Conservation (phyloP, 306 rosid genomes). For the Inga laurina region DNA sequence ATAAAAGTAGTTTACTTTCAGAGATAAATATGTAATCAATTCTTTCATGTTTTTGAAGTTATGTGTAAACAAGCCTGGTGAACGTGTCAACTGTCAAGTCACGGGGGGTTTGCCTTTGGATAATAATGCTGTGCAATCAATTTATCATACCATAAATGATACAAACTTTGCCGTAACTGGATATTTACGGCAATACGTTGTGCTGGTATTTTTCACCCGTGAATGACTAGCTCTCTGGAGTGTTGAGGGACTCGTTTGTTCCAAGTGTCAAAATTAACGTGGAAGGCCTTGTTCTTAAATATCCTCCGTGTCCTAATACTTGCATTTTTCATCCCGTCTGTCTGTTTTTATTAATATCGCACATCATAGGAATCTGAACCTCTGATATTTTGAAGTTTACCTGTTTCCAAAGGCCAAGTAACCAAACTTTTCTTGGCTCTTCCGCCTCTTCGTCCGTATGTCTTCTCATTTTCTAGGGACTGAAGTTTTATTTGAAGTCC, state of each 20-base stretch:
- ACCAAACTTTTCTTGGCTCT: background rate
- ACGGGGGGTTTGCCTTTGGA: conserved; percentile 11
- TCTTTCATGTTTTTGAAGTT: conserved; percentile 14
- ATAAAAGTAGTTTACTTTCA: conserved; percentile 1
- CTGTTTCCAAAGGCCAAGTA: background rate
- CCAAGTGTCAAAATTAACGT: background rate
- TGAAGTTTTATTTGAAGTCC: background rate
- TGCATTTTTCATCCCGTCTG: background rate
- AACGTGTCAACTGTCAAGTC: conserved; percentile 8
- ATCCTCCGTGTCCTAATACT: background rate
- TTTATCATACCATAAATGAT: conserved; percentile 22
- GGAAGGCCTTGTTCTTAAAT: background rate
- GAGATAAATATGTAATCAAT: conserved; percentile 16
- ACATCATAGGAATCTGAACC: background rate
- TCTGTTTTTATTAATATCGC: background rate
- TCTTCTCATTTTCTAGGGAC: background rate
- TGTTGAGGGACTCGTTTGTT: background rate
- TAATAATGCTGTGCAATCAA: conserved; percentile 20
- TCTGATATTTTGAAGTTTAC: background rate
- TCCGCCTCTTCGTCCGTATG: background rate
- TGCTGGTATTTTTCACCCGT: background rate
- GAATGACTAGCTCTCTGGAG: background rate
- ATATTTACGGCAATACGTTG: background rate
- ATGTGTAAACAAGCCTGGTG: conserved; percentile 23
- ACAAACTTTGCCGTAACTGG: background rate